Base-by-base conservation (phyloP, 192 early-diverging fungal species). In the Mortierella claussenii region DNA sequence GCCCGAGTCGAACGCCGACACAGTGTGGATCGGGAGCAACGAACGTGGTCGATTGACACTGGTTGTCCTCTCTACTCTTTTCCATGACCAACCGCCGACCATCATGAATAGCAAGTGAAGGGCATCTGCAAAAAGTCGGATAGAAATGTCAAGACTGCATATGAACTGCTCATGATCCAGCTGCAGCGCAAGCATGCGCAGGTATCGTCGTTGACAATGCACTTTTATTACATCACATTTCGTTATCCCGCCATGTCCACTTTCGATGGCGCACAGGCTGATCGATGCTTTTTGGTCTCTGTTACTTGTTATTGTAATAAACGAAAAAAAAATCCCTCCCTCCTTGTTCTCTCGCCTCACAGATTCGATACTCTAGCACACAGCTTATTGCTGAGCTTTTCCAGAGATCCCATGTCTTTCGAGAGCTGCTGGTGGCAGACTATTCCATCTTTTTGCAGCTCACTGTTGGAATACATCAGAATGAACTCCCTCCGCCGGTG, bases 311-410 rank as follows among this genome's bases (percentile, higher is more conserved):
- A n/a, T n/a, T n/a, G n/a, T n/a, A n/a, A n/a, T n/a, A n/a, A n/a
- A n/a, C n/a, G n/a, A n/a, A n/a, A n/a, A n/a, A n/a, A n/a, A n/a
- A n/a, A n/a, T n/a, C n/a, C 13, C 13, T 40, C 13, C 37, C 37
- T 13, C 37, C 37, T 40, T 40, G 8, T 56, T 40, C 10, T 20
- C 27, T 13, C 15, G 31, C 50, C 27, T 13, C 15, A 53, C 50
- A 89, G 81, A 83, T 89, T 30, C 89, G 90, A 7, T 82, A 84
- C n/a, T 85, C 88, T 15, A 78, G 83, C 30, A 55, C 87, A 15
- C 89, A 89, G 62, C 59, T 81, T 3, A 76, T 89, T 10, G 83
- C 86, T 47, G 84, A 84, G 62, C 68, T 92, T 6, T 92, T 92
- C 56, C 54, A 65, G 12, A 85, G 90, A 4, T 92, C 90, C 15